Base-by-base conservation (phyloP, 1,284 basidiomycete species). In the Ceratobasidium papillatum region DNA sequence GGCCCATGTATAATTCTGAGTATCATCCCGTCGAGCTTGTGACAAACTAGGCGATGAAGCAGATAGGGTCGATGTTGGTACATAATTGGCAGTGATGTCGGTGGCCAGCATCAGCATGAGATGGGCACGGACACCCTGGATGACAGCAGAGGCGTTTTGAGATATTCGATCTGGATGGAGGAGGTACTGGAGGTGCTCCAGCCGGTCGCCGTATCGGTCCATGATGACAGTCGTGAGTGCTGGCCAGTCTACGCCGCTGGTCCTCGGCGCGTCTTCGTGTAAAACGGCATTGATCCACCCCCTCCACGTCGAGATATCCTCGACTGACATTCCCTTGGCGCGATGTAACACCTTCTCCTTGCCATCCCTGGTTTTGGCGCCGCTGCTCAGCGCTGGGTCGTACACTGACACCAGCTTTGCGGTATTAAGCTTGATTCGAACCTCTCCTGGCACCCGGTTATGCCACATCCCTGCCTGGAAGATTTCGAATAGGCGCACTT, bases 181-280 rank as follows among this genome's bases (percentile, higher is more conserved):
- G 11, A 85, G 78, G 76, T 84, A 78, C 1, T 77, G 81, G 1
- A 83, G 77, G 8, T 83, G 74, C 72, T 87, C 84, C n/a, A 88
- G 78, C 1, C 87, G 81, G 30, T 81, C 80, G 0, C 80, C 82
- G 61, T 84, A 86, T 25, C 87, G 82, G 47, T 86, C 83, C 1
- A 84, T 80, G 4, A 86, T 79, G 36, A 84, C 81, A 25, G 81
- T 81, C 25, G 83, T 63, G 36, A 88, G 78, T 1, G 81, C 81
- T 45, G 76, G 77, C 87, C 87, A 88, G 76, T 87, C 84, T 4
- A 86, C 77, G 0, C 83, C 83, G 56, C 83, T 85, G 72, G 66
- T 3, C 3, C 71, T 51, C 22, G 58, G 79, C 0, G 77, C 78
- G 54, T 79, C 80, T 1, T 78, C 78, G 12, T 75, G 76, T 11